Conservation (phyloP, 352 stramenopile genomes). For the Pythium coloratum region DNA sequence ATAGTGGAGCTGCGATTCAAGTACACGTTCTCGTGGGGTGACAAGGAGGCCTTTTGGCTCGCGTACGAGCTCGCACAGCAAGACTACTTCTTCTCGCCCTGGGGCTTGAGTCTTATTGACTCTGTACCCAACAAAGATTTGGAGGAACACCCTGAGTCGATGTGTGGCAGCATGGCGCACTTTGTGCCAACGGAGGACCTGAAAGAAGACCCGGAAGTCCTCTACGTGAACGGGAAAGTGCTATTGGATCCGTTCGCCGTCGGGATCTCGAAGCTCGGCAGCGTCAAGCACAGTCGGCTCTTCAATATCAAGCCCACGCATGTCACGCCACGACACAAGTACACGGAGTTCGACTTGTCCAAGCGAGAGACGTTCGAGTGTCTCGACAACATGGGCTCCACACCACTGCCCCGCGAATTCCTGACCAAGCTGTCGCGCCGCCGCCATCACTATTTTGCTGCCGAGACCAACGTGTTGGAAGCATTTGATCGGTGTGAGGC, state of each 20-base stretch:
- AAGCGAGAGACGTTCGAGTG: constrained; percentile 28
- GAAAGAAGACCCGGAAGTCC: constrained; percentile 29
- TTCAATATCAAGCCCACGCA: constrained; percentile 61
- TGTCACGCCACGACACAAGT: constrained; percentile 51
- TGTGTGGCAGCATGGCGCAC: constrained; percentile 74
- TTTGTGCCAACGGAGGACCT: constrained; percentile 39
- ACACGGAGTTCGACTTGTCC: constrained; percentile 23
- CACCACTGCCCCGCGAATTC: constrained; percentile 18
- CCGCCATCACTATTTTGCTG: constrained; percentile 28
- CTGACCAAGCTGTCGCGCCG: constrained; percentile 16
- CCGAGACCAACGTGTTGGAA: constrained; percentile 14
- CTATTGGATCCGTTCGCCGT: constrained; percentile 51
- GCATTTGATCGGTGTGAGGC: constrained; percentile 17
- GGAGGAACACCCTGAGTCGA: constrained; percentile 45
- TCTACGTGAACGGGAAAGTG: constrained; percentile 67
- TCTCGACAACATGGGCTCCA: constrained; percentile 22
- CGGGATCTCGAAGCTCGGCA: constrained; percentile 20
- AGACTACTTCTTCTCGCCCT: constrained; percentile 72
- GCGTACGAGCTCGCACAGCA: constrained; percentile 60
- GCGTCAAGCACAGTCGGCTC: constrained; percentile 32
- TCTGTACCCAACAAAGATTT: constrained; percentile 53
- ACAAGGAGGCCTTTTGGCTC: constrained; percentile 70
- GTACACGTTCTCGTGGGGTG: constrained; percentile 60
- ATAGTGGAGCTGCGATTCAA: constrained; percentile 56
- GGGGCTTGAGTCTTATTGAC: constrained; percentile 53